Conservation (phyloP, 140 eudicot genomes). For the Artemisia princeps region DNA sequence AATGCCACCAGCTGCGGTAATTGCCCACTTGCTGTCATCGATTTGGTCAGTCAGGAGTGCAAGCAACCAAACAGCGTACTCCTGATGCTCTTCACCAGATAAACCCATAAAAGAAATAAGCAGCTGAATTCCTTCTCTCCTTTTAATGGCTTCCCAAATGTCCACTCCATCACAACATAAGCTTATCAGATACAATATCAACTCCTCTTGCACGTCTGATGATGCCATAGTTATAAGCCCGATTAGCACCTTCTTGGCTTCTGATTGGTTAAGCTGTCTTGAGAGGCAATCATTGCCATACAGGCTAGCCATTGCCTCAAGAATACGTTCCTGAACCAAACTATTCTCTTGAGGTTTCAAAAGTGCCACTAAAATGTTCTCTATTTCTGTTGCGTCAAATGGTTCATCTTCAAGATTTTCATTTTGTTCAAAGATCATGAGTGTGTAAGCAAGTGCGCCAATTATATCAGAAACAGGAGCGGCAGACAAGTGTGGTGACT, state of each 20-base stretch:
- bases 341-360: conserved; percentile 55
- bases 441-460: conserved; percentile 73
- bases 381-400: conserved; percentile 43
- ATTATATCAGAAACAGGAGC: conserved; percentile 66
- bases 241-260: conserved; percentile 53
- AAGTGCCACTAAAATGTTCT: conserved; percentile 46
- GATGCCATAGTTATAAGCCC: conserved; percentile 65
- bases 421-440: conserved; percentile 50
- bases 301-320: conserved; percentile 77
- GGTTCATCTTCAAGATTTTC: conserved; percentile 35
- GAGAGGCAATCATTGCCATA: conserved; percentile 53
- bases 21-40: conserved; percentile 90
- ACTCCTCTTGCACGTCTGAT: conserved; percentile 50
- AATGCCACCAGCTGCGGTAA: conserved; percentile 87
- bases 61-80: conserved; percentile 56
- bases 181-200: conserved; percentile 49
- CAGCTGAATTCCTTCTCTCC: conserved; percentile 75
- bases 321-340: conserved; percentile 63
- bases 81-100: conserved; percentile 78
- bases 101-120: conserved; percentile 68
- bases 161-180: conserved; percentile 54
- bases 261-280: conserved; percentile 40
- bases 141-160: conserved; percentile 73
- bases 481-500: conserved; percentile 40
- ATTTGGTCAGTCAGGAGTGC: conserved; percentile 54